Conservation (phyloP, 2,329 filamentous ascomycete species). For the Cercospora nicotianae region DNA sequence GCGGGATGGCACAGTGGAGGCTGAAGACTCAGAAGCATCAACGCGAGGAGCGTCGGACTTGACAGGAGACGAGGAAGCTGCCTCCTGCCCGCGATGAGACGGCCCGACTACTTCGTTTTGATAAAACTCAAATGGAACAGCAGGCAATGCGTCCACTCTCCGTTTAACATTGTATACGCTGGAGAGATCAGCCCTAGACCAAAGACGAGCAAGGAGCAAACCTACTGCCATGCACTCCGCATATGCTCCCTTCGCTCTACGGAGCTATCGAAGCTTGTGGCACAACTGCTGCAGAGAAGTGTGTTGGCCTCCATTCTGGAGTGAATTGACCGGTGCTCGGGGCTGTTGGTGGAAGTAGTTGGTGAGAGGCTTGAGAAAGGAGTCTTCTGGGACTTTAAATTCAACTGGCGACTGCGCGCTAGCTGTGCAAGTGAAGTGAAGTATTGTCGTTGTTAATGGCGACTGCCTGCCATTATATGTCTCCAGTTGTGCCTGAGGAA, state of each 20-base stretch:
- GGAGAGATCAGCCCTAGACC: background rate
- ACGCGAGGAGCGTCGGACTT: background rate
- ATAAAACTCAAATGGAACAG: conserved; percentile 11
- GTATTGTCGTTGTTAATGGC: background rate
- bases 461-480: background rate
- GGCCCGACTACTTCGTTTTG: background rate
- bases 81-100: background rate
- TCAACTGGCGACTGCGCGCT: no score
- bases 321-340: background rate
- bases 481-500: background rate
- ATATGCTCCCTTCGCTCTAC: conserved; percentile 22
- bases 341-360: background rate
- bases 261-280: conserved; percentile 15
- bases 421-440: background rate
- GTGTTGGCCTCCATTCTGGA: background rate
- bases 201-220: background rate
- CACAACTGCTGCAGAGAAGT: conserved; percentile 24
- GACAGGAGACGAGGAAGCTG: background rate
- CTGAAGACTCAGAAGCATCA: background rate
- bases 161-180: conserved; percentile 25
- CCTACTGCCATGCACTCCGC: conserved; percentile 23
- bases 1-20: background rate
- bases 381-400: no score
- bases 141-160: conserved; percentile 16
- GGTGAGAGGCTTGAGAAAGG: no score